Evolutionary conservation across 2,329 filamentous ascomycete genomes (phyloP).

Genomic region (Emmonsia crescens): DNA sequence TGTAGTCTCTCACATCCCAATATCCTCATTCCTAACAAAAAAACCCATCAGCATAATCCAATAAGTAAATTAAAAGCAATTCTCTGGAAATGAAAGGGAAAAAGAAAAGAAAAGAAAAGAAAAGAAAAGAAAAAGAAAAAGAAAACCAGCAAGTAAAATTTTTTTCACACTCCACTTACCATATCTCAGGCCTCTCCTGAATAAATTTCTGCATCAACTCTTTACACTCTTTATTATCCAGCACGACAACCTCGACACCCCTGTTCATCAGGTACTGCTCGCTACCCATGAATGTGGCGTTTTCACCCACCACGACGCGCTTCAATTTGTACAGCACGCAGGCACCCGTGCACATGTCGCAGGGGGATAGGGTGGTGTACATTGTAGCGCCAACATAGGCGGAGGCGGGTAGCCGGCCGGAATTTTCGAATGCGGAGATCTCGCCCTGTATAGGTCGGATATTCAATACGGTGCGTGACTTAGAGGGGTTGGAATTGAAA

Average conservation of each 20-base stretch:
- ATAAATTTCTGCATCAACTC: conserved; percentile 63
- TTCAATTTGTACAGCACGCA: conserved; percentile 65
- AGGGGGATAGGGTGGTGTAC: conserved; percentile 71
- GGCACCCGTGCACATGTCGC: conserved; percentile 72
- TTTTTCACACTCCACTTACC: conserved; percentile 38
- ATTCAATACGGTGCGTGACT: too few species aligned
- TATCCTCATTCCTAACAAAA: conserved; percentile 46
- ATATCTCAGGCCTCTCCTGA: conserved; percentile 58
- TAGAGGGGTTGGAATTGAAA: too few species aligned
- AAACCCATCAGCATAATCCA: conserved; percentile 7
- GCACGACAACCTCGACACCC: conserved; percentile 62
- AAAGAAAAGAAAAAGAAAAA: conserved; percentile 8
- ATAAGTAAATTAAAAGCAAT: not conserved
- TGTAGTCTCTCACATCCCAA: conserved; percentile 37
- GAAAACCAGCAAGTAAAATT: too few species aligned
- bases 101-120: conserved; percentile 3
- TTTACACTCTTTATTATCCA: conserved; percentile 55
- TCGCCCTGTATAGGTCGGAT: conserved; percentile 45
- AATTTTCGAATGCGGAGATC: conserved; percentile 63
- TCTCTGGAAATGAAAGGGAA: not conserved
- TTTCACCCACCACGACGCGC: conserved; percentile 67
- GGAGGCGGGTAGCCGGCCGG: conserved; percentile 58
- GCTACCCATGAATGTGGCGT: conserved; percentile 62
- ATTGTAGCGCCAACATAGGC: conserved; percentile 64
- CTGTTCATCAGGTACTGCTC: conserved; percentile 58